Conservation (phyloP, 305 asterid species). For the Stenogyne calaminthoides region DNA sequence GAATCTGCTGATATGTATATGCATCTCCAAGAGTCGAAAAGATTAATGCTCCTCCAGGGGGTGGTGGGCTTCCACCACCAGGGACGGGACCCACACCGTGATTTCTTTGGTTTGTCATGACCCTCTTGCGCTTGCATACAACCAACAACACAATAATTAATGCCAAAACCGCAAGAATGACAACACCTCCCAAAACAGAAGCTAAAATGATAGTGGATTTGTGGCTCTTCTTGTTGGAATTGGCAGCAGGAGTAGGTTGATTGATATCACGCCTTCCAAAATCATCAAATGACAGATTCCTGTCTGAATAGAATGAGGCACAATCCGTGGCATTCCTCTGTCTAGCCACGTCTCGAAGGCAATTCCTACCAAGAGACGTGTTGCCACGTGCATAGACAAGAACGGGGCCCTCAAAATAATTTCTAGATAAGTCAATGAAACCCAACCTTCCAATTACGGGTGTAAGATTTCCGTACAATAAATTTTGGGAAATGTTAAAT, state of each 20-base stretch:
- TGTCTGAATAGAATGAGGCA: constrained; percentile 59
- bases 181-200: constrained; percentile 74
- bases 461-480: constrained; percentile 66
- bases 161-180: constrained; percentile 44
- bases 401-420: constrained; percentile 72
- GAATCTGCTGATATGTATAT: constrained; percentile 75
- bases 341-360: constrained; percentile 56
- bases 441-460: constrained; percentile 50
- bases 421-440: constrained; percentile 61
- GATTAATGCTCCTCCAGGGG: constrained; percentile 47
- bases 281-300: constrained; percentile 70
- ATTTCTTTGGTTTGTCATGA: constrained; percentile 49
- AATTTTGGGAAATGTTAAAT: constrained; percentile 65
- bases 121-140: constrained; percentile 57
- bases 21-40: constrained; percentile 61
- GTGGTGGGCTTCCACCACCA: constrained; percentile 46
- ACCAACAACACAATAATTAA: constrained; percentile 39
- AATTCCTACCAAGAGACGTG: constrained; percentile 48
- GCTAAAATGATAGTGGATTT: constrained; percentile 58
- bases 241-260: constrained; percentile 44
- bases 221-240: constrained; percentile 43
- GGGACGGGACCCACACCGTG: constrained; percentile 69
- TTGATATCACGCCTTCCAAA: constrained; percentile 61
- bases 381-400: constrained; percentile 57
- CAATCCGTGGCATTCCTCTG: constrained; percentile 70